phyloP scores from a whole-genome alignment of 352 stramenopile species.

The Pythium brachiatum region DNA sequence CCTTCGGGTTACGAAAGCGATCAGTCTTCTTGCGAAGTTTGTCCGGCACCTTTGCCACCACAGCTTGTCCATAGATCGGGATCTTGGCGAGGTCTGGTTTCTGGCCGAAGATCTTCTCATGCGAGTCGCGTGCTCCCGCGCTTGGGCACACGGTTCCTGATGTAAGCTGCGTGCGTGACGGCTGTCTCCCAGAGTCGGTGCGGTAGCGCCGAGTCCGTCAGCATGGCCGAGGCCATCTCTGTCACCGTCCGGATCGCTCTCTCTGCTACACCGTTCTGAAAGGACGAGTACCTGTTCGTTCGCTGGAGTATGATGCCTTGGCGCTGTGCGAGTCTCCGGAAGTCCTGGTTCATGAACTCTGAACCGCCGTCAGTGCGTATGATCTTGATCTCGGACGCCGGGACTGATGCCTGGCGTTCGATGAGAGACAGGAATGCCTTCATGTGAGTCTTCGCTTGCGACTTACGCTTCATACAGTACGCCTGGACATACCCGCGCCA shows the following conservation, averaged over 20 bases:
- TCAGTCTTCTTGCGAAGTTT: neutral
- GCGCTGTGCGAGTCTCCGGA: neutral
- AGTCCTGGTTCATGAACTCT: constrained; percentile 5
- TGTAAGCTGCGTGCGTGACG: neutral
- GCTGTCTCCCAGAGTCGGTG: constrained; percentile 3
- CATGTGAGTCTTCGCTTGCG: neutral
- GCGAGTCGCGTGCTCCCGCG: neutral
- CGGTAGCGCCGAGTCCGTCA: neutral
- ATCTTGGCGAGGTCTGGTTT: neutral
- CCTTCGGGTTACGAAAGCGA: neutral
- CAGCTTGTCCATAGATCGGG: constrained; percentile 6
- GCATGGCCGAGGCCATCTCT: constrained; percentile 7
- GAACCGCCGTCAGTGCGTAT: constrained; percentile 7
- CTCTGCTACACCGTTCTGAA: constrained; percentile 10
- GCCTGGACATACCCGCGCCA: neutral
- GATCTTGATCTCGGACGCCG: neutral
- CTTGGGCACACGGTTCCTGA: constrained; percentile 1
- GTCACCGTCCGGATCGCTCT: constrained; percentile 2
- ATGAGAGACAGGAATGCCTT: constrained; percentile 3
- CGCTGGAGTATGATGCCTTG: constrained; percentile 7
- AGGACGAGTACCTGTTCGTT: neutral
- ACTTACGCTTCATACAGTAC: constrained; percentile 4
- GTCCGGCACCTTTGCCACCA: neutral
- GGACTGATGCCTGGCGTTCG: neutral
- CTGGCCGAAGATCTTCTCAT: neutral